phyloP scores from a whole-genome alignment of 2,329 filamentous ascomycete genomes.

The Colletotrichum sp. region DNA sequence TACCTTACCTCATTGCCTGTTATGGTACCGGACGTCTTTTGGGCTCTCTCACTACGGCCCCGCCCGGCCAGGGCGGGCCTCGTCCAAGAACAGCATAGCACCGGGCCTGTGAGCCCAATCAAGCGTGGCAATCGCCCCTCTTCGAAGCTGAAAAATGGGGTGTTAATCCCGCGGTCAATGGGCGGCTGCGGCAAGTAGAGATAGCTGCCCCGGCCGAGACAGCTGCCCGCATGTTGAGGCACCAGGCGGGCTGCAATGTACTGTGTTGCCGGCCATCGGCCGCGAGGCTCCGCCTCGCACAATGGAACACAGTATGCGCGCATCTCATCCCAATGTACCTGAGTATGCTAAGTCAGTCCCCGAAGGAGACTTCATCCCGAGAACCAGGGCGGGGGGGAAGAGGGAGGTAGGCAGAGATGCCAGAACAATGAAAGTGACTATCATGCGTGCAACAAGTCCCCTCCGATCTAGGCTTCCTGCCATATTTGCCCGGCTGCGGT shows the following conservation, averaged over 20 bases:
- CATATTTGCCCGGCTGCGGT: neutral
- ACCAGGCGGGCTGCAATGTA: neutral
- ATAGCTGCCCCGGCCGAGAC: neutral
- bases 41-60: neutral
- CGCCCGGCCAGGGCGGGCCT: neutral
- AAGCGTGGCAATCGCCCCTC: neutral
- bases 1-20: no score
- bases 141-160: neutral
- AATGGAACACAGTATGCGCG: neutral
- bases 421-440: neutral
- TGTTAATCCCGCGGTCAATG: neutral
- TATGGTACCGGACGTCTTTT: neutral
- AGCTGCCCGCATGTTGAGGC: neutral
- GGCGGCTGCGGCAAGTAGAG: neutral
- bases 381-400: neutral
- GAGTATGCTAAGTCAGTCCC: no score
- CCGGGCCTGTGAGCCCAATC: neutral
- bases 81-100: neutral
- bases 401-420: neutral
- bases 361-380: neutral
- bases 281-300: neutral
- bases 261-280: neutral
- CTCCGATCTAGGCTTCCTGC: neutral
- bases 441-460: neutral
- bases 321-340: neutral